These are phyloP conservation scores for Boletus rubescentipes DNA, from an alignment of 768 basidiomycete genomes.

Conservation along the genomic window DNA sequence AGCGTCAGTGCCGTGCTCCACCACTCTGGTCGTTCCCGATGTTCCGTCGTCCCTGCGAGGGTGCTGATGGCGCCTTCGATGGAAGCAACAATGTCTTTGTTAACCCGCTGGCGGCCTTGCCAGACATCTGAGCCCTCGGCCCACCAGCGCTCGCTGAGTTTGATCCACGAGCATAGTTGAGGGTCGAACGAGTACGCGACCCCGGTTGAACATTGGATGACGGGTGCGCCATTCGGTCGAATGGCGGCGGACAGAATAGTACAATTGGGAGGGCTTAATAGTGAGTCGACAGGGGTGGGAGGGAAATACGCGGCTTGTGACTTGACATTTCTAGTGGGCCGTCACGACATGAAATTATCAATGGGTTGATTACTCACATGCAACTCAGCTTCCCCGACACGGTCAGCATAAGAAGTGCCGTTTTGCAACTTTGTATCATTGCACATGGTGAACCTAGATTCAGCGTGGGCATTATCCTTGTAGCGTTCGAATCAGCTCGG, in stretches of 20 bases:
- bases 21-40: slow-evolving; percentile 64
- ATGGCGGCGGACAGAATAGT: slow-evolving; percentile 64
- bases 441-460: slow-evolving; percentile 69
- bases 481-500: slow-evolving; percentile 1
- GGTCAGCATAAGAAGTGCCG: slow-evolving; percentile 71
- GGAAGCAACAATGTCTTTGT: slow-evolving; percentile 53
- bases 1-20: slow-evolving; percentile 83
- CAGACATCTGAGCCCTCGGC: slow-evolving; percentile 78
- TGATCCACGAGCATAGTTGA: slow-evolving; percentile 64
- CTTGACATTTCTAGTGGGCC: slow-evolving; percentile 69
- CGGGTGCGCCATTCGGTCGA: slow-evolving; percentile 76
- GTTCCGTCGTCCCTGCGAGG: slow-evolving; percentile 35
- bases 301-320: slow-evolving; percentile 63
- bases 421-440: slow-evolving; percentile 63
- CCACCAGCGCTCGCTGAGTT: slow-evolving; percentile 84
- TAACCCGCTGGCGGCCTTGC: slow-evolving; percentile 65
- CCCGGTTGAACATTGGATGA: slow-evolving; percentile 78
- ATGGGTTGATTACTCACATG: slow-evolving; percentile 50
- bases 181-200: slow-evolving; percentile 77
- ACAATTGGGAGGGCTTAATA: slow-evolving; percentile 58
- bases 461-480: slow-evolving; percentile 76
- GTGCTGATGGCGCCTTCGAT: slow-evolving; percentile 56
- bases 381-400: slow-evolving; percentile 67
- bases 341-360: slow-evolving; percentile 5
- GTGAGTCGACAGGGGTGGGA: slow-evolving; percentile 58